Evolutionary conservation across 768 basidiomycete genomes (phyloP), one percentile per base, ranked within the genome.

Genomic region (Leccinum boreale): DNA sequence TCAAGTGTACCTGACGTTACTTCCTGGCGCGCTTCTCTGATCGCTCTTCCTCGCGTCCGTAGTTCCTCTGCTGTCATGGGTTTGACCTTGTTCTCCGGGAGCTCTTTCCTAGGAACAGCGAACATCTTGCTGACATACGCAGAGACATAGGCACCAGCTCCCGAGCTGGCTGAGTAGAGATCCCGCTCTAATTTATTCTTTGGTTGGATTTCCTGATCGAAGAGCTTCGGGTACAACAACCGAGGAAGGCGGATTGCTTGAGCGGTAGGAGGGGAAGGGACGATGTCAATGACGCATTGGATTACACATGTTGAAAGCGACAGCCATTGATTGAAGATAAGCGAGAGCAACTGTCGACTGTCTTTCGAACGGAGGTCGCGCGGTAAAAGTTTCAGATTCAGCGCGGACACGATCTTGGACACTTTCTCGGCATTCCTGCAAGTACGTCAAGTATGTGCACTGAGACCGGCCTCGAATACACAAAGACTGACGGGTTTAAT

Each of bases 41-140:
- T 77, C 42, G 83, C 86, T 60, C 78, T 78, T 1, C 86, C 89
- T 58, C 80, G 79, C 10, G 76, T 74, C 19, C 90, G 80, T 84
- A 95, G 85, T 66, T 96, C 90, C 35, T 95, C 93, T 0, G 90
- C 89, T 0, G 89, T 92, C 49, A 92, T 65, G 17, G 81, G 77
- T 63, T 79, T 86, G 67, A 85, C 85, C 74, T 91, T 92, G 72
- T 90, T 87, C 68, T 94, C 90, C 0, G 96, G 96, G 23, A 99
- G 76, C 50, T 94, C 89, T 55, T 83, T 83, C 21, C 72, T 75
- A n/a, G 85, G 75, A 0, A 98, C 88, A 1, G 94, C 94, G 67
- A 98, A 98, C 96, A 98, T 99, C 73, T 98, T 99, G 80, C 92
- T 96, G 49, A 98, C 90, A 72, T 94, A 97, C 6, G 88, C 96